Evolutionary conservation across 208 protist species (phyloP).

Genomic region (Leishmania martiniquensis): DNA sequence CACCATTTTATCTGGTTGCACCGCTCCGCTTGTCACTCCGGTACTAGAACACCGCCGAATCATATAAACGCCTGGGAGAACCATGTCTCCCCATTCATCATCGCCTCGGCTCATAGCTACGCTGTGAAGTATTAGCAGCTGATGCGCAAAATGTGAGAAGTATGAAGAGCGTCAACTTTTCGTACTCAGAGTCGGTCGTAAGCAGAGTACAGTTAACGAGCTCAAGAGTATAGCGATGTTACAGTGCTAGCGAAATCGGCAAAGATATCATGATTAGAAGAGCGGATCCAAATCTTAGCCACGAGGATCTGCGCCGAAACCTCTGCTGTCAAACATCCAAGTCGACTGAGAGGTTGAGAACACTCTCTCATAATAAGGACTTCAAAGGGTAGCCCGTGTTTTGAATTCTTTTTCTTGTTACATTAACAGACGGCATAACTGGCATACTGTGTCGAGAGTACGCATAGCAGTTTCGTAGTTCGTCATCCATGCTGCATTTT

Average conservation of each 20-base stretch:
- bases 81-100: slow-evolving; percentile 73
- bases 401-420: not conserved
- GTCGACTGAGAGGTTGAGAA: not conserved
- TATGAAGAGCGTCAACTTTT: not conserved
- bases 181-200: not conserved
- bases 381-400: not conserved
- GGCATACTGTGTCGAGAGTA: slow-evolving; percentile 4
- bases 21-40: not conserved
- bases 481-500: not conserved
- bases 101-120: slow-evolving; percentile 13
- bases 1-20: slow-evolving; percentile 25
- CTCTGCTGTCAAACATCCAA: not conserved
- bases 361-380: not conserved
- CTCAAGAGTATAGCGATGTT: not conserved
- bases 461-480: not conserved
- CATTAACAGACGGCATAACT: slow-evolving; percentile 4
- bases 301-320: not conserved
- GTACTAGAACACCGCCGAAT: slow-evolving; percentile 35
- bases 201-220: not conserved
- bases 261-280: not conserved
- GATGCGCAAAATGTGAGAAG: not conserved
- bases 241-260: not conserved
- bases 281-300: not conserved
- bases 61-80: slow-evolving; percentile 86
- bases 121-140: not conserved